A percentile compares a stretch with the other conserved stretches of the same genome.
phyloP scores from a whole-genome alignment of 768 basidiomycete genomes.

The Lactarius vividus region DNA sequence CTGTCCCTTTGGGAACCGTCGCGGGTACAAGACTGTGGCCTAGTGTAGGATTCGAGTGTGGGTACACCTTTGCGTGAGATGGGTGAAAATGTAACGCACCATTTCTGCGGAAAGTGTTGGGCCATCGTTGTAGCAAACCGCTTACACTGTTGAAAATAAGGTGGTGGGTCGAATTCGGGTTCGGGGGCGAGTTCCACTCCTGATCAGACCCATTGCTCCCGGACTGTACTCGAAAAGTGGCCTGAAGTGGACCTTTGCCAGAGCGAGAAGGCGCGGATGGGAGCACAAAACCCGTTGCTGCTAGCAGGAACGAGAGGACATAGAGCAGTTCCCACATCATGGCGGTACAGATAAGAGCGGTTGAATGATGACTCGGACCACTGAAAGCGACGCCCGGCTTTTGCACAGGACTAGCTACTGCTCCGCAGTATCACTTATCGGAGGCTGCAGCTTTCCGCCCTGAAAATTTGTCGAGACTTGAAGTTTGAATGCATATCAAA shows the following conservation, averaged over 20 bases:
- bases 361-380: too few species aligned
- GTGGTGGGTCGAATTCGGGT: constrained; percentile 34
- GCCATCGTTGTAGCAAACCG: constrained; percentile 40
- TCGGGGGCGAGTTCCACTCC: constrained; percentile 28
- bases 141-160: constrained; percentile 38
- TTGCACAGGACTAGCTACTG: too few species aligned
- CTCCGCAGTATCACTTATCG: too few species aligned
- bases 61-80: background rate
- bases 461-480: too few species aligned
- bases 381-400: too few species aligned
- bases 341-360: too few species aligned
- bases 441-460: too few species aligned
- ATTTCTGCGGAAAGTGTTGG: constrained; percentile 35
- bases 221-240: constrained; percentile 1
- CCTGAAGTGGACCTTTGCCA: constrained; percentile 31
- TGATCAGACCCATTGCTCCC: background rate
- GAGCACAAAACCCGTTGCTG: background rate
- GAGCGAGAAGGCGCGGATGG: constrained; percentile 21
- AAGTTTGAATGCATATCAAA: too few species aligned
- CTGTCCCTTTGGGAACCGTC: constrained; percentile 21
- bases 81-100: constrained; percentile 8
- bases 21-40: constrained; percentile 25
- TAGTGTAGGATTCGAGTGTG: background rate
- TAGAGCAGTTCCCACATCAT: background rate
- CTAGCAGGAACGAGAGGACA: background rate